Percentiles rank a stretch among this genome's conserved stretches.
phyloP scores from a whole-genome alignment of 352 stramenopile genomes.

The Pythium dissimile region DNA sequence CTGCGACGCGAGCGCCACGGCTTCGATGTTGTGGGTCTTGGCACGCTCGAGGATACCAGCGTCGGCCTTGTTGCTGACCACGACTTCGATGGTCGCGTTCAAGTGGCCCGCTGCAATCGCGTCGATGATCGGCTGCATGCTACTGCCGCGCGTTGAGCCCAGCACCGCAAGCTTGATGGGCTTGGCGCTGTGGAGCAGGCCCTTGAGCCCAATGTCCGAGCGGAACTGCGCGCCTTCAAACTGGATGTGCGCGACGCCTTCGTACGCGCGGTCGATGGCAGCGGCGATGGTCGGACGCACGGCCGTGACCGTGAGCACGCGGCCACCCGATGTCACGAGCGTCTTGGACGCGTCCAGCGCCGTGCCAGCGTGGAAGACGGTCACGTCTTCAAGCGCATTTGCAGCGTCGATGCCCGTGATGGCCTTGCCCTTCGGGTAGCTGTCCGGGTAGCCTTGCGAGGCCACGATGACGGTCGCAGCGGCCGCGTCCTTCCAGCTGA shows the following conservation, averaged over 20 bases:
- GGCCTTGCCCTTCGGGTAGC: slow-evolving; percentile 96
- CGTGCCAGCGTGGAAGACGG: slow-evolving; percentile 99
- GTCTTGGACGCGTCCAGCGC: slow-evolving; percentile 49
- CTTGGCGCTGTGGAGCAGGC: slow-evolving; percentile 86
- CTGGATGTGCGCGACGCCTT: slow-evolving; percentile 79
- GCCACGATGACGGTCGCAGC: slow-evolving; percentile 97
- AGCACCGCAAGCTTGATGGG: slow-evolving; percentile 92
- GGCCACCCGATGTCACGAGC: slow-evolving; percentile 92
- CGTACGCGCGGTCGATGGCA: slow-evolving; percentile 92
- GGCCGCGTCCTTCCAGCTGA: slow-evolving; percentile 87
- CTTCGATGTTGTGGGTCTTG: slow-evolving; percentile 68
- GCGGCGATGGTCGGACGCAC: slow-evolving; percentile 86
- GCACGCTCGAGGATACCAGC: slow-evolving; percentile 95
- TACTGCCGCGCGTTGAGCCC: slow-evolving; percentile 95
- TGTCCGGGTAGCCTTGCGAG: slow-evolving; percentile 97
- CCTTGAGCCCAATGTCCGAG: slow-evolving; percentile 96
- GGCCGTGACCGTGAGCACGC: slow-evolving; percentile 97
- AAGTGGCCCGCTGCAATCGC: slow-evolving; percentile 86
- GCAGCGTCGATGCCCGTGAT: slow-evolving; percentile 93
- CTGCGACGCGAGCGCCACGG: slow-evolving; percentile 55
- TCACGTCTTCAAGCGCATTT: slow-evolving; percentile 81
- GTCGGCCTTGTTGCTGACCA: slow-evolving; percentile 94
- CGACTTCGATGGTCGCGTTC: slow-evolving; percentile 94
- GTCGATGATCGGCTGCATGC: slow-evolving; percentile 95
- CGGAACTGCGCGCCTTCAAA: slow-evolving; percentile 95